These are phyloP conservation scores for Tolypocladium cylindrosporum DNA, from an alignment of 2,329 filamentous ascomycete genomes.

Conservation along the genomic window DNA sequence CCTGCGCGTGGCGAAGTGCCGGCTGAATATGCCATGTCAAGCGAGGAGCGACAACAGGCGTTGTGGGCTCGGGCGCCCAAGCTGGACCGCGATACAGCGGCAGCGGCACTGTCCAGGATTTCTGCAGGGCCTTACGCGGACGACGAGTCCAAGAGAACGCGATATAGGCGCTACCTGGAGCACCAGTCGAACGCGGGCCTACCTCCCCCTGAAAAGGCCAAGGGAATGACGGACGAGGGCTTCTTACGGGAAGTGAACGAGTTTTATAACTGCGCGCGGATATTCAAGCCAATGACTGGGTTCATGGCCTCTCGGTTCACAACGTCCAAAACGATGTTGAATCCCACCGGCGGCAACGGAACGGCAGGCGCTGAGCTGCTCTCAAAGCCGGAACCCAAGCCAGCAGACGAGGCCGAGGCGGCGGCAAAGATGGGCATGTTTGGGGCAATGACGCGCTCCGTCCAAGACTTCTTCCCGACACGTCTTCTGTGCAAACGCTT, in stretches of 20 bases:
- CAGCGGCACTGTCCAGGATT: conserved; percentile 58
- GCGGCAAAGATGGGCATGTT: conserved; percentile 91
- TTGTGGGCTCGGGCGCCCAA: conserved; percentile 50
- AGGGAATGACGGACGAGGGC: conserved; percentile 49
- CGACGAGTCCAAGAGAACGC: conserved; percentile 64
- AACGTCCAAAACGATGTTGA: conserved; percentile 44
- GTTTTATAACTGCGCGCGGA: conserved; percentile 53
- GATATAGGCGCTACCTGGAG: conserved; percentile 77
- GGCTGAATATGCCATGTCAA: conserved; percentile 49
- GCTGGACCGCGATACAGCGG: conserved; percentile 56
- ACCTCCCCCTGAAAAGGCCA: conserved; percentile 40
- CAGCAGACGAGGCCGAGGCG: conserved; percentile 64
- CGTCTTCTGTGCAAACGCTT: conserved; percentile 90
- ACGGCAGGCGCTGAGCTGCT: conserved; percentile 12
- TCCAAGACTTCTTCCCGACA: conserved; percentile 65
- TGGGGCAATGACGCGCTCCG: conserved; percentile 71
- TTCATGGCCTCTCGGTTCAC: conserved; percentile 93
- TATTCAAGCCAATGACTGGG: conserved; percentile 88
- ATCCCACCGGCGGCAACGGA: conserved; percentile 11
- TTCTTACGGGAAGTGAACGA: conserved; percentile 73
- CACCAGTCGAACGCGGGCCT: conserved; percentile 43
- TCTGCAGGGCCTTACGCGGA: conserved; percentile 69
- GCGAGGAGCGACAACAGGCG: conserved; percentile 51
- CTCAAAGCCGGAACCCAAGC: conserved; percentile 21
- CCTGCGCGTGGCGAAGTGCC: conserved; percentile 67